Percentiles rank a stretch among this genome's conserved stretches.
Evolutionary conservation across 2,329 filamentous ascomycete species (phyloP).

Genomic region (Aspergillus tanneri): DNA sequence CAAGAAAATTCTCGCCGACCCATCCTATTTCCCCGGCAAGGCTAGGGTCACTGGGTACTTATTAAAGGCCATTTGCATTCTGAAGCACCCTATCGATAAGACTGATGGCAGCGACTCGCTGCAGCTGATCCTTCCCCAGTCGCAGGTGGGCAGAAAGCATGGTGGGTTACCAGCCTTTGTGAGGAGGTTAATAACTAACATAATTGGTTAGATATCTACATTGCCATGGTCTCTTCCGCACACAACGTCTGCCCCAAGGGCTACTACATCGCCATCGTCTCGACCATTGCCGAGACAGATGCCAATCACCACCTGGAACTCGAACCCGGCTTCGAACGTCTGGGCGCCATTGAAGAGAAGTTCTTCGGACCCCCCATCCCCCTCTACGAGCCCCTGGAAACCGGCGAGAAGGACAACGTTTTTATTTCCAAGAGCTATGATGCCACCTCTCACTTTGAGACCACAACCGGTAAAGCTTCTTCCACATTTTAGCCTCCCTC

Average conservation of each 20-base stretch:
- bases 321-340: constrained; percentile 83
- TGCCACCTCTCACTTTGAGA: constrained; percentile 97
- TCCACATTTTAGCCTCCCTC: too few species aligned
- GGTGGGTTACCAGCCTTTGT: constrained; percentile 55
- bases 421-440: constrained; percentile 99
- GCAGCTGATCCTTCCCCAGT: constrained; percentile 97
- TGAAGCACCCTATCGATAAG: constrained; percentile 90
- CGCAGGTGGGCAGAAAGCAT: constrained; percentile 93
- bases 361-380: constrained; percentile 94
- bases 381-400: constrained; percentile 84
- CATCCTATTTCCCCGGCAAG: constrained; percentile 93
- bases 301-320: constrained; percentile 97
- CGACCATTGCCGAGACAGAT: constrained; percentile 87
- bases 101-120: constrained; percentile 86
- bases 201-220: constrained; percentile 74
- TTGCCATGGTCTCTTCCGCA: constrained; percentile 89
- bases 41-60: constrained; percentile 84
- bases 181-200: constrained; percentile 3
- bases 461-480: constrained; percentile 60
- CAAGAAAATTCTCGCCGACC: constrained; percentile 93
- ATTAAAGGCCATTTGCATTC: constrained; percentile 93
- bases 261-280: constrained; percentile 98
- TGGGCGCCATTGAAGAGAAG: constrained; percentile 92
- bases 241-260: constrained; percentile 99
- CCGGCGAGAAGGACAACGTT: constrained; percentile 82